These are phyloP conservation scores for Thelonectria olida DNA, from an alignment of 2,329 filamentous ascomycete genomes.

Conservation along the genomic window DNA sequence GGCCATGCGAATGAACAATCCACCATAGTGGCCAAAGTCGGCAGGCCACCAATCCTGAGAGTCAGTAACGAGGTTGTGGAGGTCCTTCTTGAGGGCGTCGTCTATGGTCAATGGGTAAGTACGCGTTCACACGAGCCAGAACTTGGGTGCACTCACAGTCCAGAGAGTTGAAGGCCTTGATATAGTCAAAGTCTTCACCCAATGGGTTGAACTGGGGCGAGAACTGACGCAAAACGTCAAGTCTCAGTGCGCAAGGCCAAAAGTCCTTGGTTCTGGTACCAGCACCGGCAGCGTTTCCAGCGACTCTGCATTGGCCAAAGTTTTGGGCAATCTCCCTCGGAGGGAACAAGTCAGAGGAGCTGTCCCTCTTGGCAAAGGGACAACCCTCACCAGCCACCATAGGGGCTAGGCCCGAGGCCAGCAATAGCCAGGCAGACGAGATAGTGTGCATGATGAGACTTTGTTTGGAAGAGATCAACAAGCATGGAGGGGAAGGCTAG, in stretches of 20 bases:
- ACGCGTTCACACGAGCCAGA: background rate
- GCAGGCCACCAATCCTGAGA: conserved; percentile 86
- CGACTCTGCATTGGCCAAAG: conserved; percentile 30
- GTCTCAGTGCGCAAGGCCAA: conserved; percentile 75
- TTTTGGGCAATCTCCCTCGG: conserved; percentile 26
- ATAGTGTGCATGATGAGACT: conserved; percentile 25
- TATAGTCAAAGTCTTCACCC: conserved; percentile 75
- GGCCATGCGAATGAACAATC: conserved; percentile 81
- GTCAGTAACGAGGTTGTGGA: conserved; percentile 76
- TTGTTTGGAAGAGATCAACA: background rate
- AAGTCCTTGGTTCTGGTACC: conserved; percentile 76
- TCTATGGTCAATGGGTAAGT: conserved; percentile 1
- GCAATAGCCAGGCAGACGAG: conserved; percentile 24
- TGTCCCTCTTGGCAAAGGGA: conserved; percentile 32
- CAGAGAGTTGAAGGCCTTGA: conserved; percentile 75
- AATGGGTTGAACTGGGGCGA: conserved; percentile 70
- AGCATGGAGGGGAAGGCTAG: background rate
- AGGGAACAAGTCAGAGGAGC: background rate
- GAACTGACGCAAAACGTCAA: conserved; percentile 80
- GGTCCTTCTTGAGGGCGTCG: conserved; percentile 76
- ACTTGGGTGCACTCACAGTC: conserved; percentile 63
- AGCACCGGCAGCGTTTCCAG: conserved; percentile 61
- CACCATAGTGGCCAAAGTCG: conserved; percentile 84
- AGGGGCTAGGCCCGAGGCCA: conserved; percentile 29
- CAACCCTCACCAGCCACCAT: conserved; percentile 27